Evolutionary conservation across 1,139 yeast genomes (phyloP).

Genomic region (Candida tropicalis): DNA sequence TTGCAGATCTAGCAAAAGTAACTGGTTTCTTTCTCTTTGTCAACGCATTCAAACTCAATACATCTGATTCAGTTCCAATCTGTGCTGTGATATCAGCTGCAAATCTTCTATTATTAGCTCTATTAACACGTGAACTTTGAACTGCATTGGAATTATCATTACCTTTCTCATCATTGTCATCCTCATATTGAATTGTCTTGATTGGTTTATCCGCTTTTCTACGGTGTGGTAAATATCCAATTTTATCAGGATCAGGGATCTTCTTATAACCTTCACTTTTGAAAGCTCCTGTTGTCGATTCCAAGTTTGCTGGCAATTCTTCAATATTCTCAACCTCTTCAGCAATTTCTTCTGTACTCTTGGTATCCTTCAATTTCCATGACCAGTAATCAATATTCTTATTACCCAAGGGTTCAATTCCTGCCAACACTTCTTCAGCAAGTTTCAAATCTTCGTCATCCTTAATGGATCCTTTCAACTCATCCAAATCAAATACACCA

Average conservation of each 20-base stretch:
- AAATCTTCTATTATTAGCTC: conserved; percentile 86
- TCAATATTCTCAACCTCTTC: conserved; percentile 33
- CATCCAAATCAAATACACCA: conserved; percentile 46
- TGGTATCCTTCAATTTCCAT: conserved; percentile 56
- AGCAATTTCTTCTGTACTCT: conserved; percentile 26
- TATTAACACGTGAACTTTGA: conserved; percentile 79
- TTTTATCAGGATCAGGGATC: conserved; percentile 72
- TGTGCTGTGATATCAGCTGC: conserved; percentile 91
- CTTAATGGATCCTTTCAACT: conserved; percentile 56
- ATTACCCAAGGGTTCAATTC: conserved; percentile 21
- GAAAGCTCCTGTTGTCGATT: conserved; percentile 61
- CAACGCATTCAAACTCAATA: conserved; percentile 72
- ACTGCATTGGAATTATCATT: conserved; percentile 27
- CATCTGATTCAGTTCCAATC: conserved; percentile 81
- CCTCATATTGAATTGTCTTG: conserved; percentile 60
- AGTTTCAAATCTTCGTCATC: conserved; percentile 75
- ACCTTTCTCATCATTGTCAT: conserved; percentile 45
- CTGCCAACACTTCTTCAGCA: conserved; percentile 48
- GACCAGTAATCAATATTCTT: conserved; percentile 63
- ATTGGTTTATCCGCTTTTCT: conserved; percentile 55
- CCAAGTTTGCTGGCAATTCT: conserved; percentile 38
- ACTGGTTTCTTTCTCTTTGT: conserved; percentile 93
- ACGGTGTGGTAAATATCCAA: conserved; percentile 79
- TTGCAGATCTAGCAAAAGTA: conserved; percentile 92
- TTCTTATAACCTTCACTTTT: conserved; percentile 75